Evolutionary conservation across 2,329 filamentous ascomycete species (phyloP).

Genomic region (Fusarium oxysporum): DNA sequence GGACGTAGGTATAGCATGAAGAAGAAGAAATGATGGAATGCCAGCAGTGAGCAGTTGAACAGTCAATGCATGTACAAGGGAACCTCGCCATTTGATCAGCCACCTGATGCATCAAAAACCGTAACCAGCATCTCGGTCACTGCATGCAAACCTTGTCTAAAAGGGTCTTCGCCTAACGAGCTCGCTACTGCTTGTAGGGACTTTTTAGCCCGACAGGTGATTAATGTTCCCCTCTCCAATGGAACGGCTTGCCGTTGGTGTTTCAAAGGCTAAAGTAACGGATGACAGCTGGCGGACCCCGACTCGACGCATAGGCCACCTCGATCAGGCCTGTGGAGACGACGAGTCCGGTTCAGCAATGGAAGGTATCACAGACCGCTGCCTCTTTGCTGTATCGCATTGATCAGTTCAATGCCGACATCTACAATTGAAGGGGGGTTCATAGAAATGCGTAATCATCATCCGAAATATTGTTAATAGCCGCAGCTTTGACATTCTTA

Average conservation of each 20-base stretch:
- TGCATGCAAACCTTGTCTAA: slow-evolving; percentile 12
- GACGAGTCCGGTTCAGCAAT: neutral
- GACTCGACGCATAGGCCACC: slow-evolving; percentile 10
- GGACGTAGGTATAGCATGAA: slow-evolving; percentile 16
- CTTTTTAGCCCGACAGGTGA: slow-evolving; percentile 7
- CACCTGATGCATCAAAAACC: slow-evolving; percentile 29
- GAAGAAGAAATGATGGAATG: neutral
- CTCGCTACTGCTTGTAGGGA: slow-evolving; percentile 39
- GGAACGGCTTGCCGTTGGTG: slow-evolving; percentile 7
- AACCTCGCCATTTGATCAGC: slow-evolving; percentile 19
- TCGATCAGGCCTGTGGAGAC: neutral
- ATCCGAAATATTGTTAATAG: neutral
- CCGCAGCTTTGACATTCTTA: neutral
- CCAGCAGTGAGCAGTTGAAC: slow-evolving; percentile 5
- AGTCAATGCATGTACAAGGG: slow-evolving; percentile 3
- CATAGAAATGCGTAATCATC: neutral
- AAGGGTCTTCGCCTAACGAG: slow-evolving; percentile 16
- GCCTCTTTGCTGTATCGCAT: neutral
- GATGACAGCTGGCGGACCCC: slow-evolving; percentile 24
- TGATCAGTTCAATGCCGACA: neutral
- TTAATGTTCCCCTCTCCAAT: slow-evolving; percentile 11
- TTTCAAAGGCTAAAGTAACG: slow-evolving; percentile 5
- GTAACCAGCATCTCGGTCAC: slow-evolving; percentile 12
- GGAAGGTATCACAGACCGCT: slow-evolving; percentile 11
- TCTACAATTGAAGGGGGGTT: neutral